Conservation (phyloP, 345 rosid species). For the Eutrema japonicum region DNA sequence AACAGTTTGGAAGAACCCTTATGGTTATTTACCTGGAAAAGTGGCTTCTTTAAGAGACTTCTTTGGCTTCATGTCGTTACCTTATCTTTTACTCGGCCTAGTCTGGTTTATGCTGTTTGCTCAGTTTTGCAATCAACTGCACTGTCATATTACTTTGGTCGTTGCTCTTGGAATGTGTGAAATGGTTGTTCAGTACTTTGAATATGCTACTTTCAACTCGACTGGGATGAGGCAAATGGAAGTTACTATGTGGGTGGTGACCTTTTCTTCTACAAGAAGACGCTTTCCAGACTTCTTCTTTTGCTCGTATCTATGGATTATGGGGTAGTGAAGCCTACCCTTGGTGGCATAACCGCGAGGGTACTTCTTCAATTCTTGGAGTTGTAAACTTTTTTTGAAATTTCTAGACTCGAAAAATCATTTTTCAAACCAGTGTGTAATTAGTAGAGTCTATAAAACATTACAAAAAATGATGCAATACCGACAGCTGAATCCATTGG, state of each 20-base stretch:
- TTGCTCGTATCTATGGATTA: conserved; percentile 94
- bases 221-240: conserved; percentile 89
- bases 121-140: not conserved
- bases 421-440: too few species aligned
- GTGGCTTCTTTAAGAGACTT: too few species aligned
- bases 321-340: conserved; percentile 93
- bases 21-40: too few species aligned
- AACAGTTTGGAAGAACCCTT: too few species aligned
- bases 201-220: conserved; percentile 78
- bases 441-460: too few species aligned
- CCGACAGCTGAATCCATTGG: too few species aligned
- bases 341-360: conserved; percentile 82
- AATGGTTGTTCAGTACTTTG: conserved; percentile 82
- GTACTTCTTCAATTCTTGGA: conserved; percentile 70
- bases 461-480: too few species aligned
- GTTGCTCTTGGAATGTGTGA: conserved; percentile 87
- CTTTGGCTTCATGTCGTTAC: too few species aligned
- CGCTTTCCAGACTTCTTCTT: conserved; percentile 87
- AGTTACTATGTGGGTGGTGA: conserved; percentile 85
- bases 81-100: not conserved
- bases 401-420: too few species aligned
- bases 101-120: not conserved
- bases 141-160: too few species aligned
- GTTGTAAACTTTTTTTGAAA: not conserved
- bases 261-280: conserved; percentile 78